Conservation (phyloP, 345 rosid genomes). For the Ceriops tagal region DNA sequence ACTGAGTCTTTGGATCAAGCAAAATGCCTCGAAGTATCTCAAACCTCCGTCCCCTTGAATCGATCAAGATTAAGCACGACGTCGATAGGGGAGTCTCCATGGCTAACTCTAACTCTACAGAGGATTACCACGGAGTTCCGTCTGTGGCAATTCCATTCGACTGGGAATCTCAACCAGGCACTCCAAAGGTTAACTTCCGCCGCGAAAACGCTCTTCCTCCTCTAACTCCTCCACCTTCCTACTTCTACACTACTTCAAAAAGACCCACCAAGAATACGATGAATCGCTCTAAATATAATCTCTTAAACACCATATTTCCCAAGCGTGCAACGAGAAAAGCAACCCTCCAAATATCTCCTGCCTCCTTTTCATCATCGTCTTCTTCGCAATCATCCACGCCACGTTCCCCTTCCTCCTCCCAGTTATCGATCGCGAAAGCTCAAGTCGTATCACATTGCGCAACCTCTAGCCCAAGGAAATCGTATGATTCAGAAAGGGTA, state of each 20-base stretch:
- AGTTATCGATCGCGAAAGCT: background rate
- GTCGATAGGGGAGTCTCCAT: background rate
- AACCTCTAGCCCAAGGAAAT: background rate
- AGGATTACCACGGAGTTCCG: background rate
- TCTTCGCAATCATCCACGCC: background rate
- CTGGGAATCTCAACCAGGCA: background rate
- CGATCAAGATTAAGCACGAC: background rate
- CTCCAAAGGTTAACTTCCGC: background rate
- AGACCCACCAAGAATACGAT: background rate
- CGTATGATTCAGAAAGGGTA: background rate
- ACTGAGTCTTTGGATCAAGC: background rate
- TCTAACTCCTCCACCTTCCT: background rate
- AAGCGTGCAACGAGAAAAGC: background rate
- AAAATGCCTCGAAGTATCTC: background rate
- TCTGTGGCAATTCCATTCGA: background rate
- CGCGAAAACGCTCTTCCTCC: background rate
- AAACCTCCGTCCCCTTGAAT: background rate
- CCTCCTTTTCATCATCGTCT: background rate
- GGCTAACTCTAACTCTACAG: background rate
- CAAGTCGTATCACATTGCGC: background rate
- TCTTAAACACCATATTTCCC: background rate
- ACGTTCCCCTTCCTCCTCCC: background rate
- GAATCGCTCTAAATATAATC: background rate
- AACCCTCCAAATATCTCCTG: background rate
- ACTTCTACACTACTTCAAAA: background rate